These are phyloP conservation scores for Piper betle DNA, from an alignment of 164 flowering plant genomes.

Conservation along the genomic window DNA sequence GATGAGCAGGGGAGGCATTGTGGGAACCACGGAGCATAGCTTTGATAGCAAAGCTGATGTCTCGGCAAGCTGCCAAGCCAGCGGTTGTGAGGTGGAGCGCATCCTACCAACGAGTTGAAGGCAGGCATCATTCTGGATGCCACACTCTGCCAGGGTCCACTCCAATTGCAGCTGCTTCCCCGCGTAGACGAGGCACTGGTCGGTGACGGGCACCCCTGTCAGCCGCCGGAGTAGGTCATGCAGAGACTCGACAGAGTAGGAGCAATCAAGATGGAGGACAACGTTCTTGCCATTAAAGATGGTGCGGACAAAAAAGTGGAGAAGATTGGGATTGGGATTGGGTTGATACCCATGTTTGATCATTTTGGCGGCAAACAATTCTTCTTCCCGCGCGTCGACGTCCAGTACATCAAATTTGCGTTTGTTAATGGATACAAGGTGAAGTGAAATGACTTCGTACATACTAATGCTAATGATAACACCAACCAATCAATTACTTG, in stretches of 20 bases:
- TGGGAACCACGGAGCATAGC: conserved; percentile 12
- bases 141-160: conserved; percentile 37
- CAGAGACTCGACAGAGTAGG: conserved; percentile 45
- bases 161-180: conserved; percentile 67
- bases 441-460: too few relatives aligned
- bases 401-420: neutral
- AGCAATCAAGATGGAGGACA: conserved; percentile 41
- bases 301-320: conserved; percentile 63
- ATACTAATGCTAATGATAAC: too few relatives aligned
- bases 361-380: conserved; percentile 4
- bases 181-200: conserved; percentile 59
- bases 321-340: neutral
- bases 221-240: conserved; percentile 38
- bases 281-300: conserved; percentile 37
- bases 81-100: conserved; percentile 59
- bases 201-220: conserved; percentile 52
- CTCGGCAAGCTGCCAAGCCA: conserved; percentile 48
- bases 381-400: neutral
- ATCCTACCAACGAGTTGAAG: conserved; percentile 67
- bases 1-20: neutral
- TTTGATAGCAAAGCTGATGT: conserved; percentile 25
- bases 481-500: too few relatives aligned
- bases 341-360: neutral
- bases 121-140: conserved; percentile 46
- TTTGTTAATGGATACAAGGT: too few relatives aligned